Conservation (phyloP, 192 early-diverging fungal genomes). For the Phlyctochytrium arcticum region DNA sequence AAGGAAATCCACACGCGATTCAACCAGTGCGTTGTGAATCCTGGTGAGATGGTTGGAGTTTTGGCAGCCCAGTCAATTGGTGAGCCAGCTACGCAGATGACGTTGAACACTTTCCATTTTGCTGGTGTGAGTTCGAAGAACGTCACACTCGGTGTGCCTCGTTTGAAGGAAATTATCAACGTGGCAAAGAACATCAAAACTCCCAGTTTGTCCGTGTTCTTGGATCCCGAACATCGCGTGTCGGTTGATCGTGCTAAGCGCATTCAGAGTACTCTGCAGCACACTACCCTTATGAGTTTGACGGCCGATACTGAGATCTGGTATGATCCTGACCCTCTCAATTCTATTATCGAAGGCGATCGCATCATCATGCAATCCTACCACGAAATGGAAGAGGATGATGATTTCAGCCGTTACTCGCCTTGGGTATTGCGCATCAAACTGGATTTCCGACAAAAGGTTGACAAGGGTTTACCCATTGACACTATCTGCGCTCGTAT, state of each 20-base stretch:
- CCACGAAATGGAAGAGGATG: slow-evolving; percentile 76
- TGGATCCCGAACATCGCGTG: slow-evolving; percentile 64
- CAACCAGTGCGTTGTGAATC: slow-evolving; percentile 83
- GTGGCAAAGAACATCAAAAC: slow-evolving; percentile 96
- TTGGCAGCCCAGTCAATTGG: slow-evolving; percentile 98
- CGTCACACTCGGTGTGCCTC: slow-evolving; percentile 96
- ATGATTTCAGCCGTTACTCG: slow-evolving; percentile 47
- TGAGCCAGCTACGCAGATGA: slow-evolving; percentile 99
- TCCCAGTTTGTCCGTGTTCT: slow-evolving; percentile 74
- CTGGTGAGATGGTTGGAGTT: slow-evolving; percentile 97
- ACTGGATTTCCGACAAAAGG: slow-evolving; percentile 64
- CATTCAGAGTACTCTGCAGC: slow-evolving; percentile 81
- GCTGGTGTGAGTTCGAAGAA: slow-evolving; percentile 97
- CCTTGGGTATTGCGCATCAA: slow-evolving; percentile 58
- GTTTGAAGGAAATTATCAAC: slow-evolving; percentile 99
- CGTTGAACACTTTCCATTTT: slow-evolving; percentile 99
- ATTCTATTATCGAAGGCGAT: slow-evolving; percentile 82
- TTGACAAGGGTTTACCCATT: slow-evolving; percentile 87
- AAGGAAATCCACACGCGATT: slow-evolving; percentile 92
- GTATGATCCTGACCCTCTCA: slow-evolving; percentile 85
- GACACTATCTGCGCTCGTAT: slow-evolving; percentile 77
- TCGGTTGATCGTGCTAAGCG: slow-evolving; percentile 83
- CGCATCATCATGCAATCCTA: slow-evolving; percentile 83
- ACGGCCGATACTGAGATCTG: slow-evolving; percentile 87
- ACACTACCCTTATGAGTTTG: slow-evolving; percentile 85